These are phyloP conservation scores for Amoebophrya sp. DNA, from an alignment of 169 alveolate species.

Conservation along the genomic window DNA sequence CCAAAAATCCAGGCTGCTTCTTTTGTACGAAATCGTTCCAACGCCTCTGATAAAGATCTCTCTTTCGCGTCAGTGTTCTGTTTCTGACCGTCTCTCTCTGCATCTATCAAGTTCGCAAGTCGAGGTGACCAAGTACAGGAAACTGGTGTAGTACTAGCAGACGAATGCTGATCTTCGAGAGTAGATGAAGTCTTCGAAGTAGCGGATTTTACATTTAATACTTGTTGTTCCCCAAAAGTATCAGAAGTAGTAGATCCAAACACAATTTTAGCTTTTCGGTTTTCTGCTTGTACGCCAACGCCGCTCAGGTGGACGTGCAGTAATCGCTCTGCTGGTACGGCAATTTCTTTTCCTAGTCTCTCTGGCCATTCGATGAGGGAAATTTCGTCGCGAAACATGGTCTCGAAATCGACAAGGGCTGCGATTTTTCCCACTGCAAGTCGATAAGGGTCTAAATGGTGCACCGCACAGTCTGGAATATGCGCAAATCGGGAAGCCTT, in stretches of 20 bases:
- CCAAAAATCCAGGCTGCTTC: too few relatives aligned
- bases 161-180: neutral
- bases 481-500: neutral
- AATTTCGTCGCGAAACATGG: neutral
- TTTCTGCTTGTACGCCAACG: neutral
- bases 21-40: neutral
- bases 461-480: neutral
- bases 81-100: neutral
- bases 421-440: conserved; percentile 32
- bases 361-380: conserved; percentile 37
- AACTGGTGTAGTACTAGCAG: neutral
- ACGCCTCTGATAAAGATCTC: neutral
- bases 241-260: neutral
- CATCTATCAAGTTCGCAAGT: neutral
- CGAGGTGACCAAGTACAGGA: neutral
- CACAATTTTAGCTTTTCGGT: neutral
- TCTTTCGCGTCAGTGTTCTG: too few relatives aligned
- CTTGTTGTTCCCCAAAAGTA: too few relatives aligned
- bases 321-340: neutral
- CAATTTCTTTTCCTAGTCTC: conserved; percentile 19
- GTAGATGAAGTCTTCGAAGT: neutral
- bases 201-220: neutral
- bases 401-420: conserved; percentile 27
- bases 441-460: conserved; percentile 35
- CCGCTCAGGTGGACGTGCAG: conserved; percentile 13